Evolutionary conservation across 345 rosid genomes (phyloP).

Genomic region (Eucalyptus leucophloia): DNA sequence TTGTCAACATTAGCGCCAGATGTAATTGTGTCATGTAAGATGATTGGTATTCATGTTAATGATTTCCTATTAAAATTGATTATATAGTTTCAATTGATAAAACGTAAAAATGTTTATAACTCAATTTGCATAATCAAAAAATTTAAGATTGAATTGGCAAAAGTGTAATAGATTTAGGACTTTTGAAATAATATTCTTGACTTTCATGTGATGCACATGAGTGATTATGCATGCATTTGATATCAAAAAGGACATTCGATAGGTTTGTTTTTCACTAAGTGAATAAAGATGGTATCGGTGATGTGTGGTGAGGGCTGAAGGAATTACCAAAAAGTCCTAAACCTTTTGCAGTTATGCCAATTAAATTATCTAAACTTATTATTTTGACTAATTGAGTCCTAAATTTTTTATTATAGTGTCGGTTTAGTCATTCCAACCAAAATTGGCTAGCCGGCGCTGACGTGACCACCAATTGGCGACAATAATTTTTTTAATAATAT

Average conservation of each 20-base stretch:
- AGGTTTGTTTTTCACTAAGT: not conserved
- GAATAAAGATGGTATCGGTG: not conserved
- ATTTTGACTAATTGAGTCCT: too few relatives aligned
- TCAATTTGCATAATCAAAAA: too few relatives aligned
- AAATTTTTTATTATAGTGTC: too few relatives aligned
- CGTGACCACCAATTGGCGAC: fast-evolving
- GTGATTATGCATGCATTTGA: not conserved
- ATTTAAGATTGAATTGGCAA: too few relatives aligned
- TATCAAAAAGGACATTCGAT: not conserved
- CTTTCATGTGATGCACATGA: not conserved
- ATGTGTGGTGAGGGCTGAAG: fast-evolving
- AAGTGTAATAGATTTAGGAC: too few relatives aligned
- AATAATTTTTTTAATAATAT: too few relatives aligned
- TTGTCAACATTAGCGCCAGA: fast-evolving
- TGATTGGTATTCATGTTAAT: fast-evolving
- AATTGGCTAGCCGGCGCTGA: fast-evolving
- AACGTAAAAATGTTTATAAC: too few relatives aligned
- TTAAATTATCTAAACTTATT: fast-evolving
- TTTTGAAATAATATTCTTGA: not conserved
- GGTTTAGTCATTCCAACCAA: fast-evolving
- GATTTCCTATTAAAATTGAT: too few relatives aligned
- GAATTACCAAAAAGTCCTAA: fast-evolving
- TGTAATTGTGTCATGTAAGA: fast-evolving
- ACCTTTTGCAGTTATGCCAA: fast-evolving
- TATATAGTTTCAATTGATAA: too few relatives aligned